These are phyloP conservation scores for Euphorbia lathyris DNA, from an alignment of 345 rosid species.

Conservation along the genomic window DNA sequence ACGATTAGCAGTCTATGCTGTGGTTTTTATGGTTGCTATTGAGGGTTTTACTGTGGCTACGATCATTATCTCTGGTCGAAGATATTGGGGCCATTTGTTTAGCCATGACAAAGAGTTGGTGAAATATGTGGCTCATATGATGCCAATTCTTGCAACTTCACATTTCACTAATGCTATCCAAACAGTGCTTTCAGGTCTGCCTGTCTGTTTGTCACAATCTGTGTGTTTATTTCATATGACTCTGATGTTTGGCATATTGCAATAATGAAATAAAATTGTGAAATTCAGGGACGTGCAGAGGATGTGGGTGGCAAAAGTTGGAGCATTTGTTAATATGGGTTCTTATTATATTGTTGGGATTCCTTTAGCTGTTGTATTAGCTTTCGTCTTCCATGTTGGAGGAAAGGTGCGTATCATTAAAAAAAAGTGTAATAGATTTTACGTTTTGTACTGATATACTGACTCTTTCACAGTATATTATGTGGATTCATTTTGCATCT, in stretches of 20 bases:
- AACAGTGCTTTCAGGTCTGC: constrained; percentile 43
- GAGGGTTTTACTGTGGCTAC: constrained; percentile 15
- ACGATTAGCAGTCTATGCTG: constrained; percentile 11
- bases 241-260: no score
- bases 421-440: no score
- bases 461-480: no score
- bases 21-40: not conserved
- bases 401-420: no score
- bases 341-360: constrained; percentile 48
- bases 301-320: no score
- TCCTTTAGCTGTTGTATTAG: constrained; percentile 28
- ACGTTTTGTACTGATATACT: no score
- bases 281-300: constrained; percentile 37
- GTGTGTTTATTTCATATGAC: no score
- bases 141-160: no score
- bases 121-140: constrained; percentile 31
- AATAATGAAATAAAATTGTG: no score
- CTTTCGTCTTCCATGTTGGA: constrained; percentile 23
- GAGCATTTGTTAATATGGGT: constrained; percentile 50
- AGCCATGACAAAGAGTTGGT: constrained; percentile 33
- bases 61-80: constrained; percentile 9
- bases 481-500: no score
- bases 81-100: constrained; percentile 16
- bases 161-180: no score
- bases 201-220: no score